Evolutionary conservation across 2,329 filamentous ascomycete genomes (phyloP), one percentile per base, ranked within the genome.

Genomic region (Diaporthe sp.): DNA sequence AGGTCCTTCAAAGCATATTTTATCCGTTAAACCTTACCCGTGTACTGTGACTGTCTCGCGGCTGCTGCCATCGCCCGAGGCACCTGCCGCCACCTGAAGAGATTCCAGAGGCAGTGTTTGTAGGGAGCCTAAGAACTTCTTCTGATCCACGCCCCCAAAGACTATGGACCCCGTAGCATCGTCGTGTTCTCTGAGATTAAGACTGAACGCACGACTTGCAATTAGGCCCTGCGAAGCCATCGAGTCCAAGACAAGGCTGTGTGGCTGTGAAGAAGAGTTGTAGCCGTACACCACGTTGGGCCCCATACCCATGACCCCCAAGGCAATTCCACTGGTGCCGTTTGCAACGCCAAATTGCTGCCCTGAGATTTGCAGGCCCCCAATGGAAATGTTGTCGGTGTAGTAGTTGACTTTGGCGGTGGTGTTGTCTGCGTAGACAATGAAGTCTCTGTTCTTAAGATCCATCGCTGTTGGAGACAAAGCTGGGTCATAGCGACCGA

Each of bases 91-190:
- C 17, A 57, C 15, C 39, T 62, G n/a, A 1, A 72, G 53, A 12
- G 65, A 68, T 39, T 73, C 51, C 25, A 79, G 44, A 8, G 77
- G 77, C 17, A 78, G 67, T 53, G 75, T 74, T 28, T 65, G 58
- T 2, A 79, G 76, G 8, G 74, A 31, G 5, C 74, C 76, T 13
- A 31, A n/a, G 44, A 73, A 76, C 60, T 72, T 77, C 34, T 72
- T 72, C 34, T 67, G 31, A 46, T 76, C 71, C 25, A 77, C 1
- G 5, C 71, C 71, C 5, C 76, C 76, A 58, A 77, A 76, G 22
- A 77, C 62, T 3, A 77, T 58, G 37, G 74, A 73, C 15, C 76
- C 74, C 17, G 74, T 62, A 12, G 31, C 49, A 28, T 65, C 25
- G 19, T 75, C 42, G 31, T 51, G 67, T 13, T 71, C 34, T 28